Evolutionary conservation across 164 flowering plant species (phyloP), one percentile per base, ranked within the genome.

Genomic region (Aristolochia californica): DNA sequence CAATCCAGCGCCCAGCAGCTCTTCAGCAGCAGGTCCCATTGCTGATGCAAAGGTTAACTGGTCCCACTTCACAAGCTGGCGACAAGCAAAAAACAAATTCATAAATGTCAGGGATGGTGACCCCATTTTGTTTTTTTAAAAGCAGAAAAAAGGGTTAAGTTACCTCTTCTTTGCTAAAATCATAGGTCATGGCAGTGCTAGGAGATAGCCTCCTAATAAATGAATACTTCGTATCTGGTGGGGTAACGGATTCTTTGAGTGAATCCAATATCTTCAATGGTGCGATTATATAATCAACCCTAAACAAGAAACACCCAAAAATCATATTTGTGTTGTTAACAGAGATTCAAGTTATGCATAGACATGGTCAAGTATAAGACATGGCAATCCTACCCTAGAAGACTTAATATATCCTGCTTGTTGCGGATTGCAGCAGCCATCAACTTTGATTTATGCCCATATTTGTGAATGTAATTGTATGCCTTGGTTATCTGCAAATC

Each of bases 371-470:
- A 18, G 40, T 15, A 24, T 2, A 15, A 27, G 43, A 16, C 20
- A n/a, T n/a, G 15, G 18, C 28, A 57, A 58, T 10, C 52, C 67
- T 78, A 90, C 99, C 99, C 99, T 27, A 90, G 71, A 64, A 94
- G 88, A 72, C 81, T 84, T 70, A 84, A 86, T 26, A 94, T 65
- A 63, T 94, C 99, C 71, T 94, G 99, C 74, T 94, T 94, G 84
- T 90, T 94, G 34, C 99, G 80, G 64, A 94, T 83, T 34, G 99
- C 96, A 56, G 99, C 96, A 26, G 89, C 99, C 96, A 90, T 90
- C 76, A 94, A 69, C 81, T 85, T 94, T 40, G 99, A 85, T 53
- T 82, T 94, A 45, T 88, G 68, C 23, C 99, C 97, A 66, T 85
- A 70, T 60, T 90, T 94, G n/a, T n/a, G n/a, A n/a, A n/a, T n/a